Evolutionary conservation across 129 eudicot genomes (phyloP), one percentile per base, ranked within the genome.

Genomic region (Cynara cardunculus): DNA sequence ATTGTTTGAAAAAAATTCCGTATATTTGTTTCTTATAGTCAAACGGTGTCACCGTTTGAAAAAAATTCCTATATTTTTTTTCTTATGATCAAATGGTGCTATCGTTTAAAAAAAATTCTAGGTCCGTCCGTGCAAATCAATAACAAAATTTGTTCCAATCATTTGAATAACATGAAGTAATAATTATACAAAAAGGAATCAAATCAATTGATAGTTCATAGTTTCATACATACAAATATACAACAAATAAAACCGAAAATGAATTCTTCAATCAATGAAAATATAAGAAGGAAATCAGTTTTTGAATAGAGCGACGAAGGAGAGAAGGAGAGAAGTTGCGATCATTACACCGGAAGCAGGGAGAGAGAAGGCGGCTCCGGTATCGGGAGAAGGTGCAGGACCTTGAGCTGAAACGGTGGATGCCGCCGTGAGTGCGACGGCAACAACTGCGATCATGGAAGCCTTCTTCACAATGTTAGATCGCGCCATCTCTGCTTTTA

Each of bases 361-460:
- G 24, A 89, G 39, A n/a, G 90, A 89, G 82, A 75, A 85, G 2
- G 84, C 91, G 3, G 87, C 89, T 49, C 97, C 97, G 31, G 87
- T 89, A 10, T 87, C 90, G 5, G 91, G 93, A 12, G 91, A 80
- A 7, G 97, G 93, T 14, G 91, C 91, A 2, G 97, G 91, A 26
- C 88, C 93, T 66, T 88, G 89, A 19, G 86, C 86, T 16, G 73
- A 76, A 32, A 77, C 82, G 4, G 67, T 69, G 44, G 79, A 18
- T 5, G 86, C 67, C n/a, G 78, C 84, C 2, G 83, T 61, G 35
- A 80, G 28, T 44, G 67, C 67, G 10, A 81, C 88, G 59, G 76
- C 56, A n/a, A 35, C 83, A 2, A 84, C 56, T 6, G 30, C 76
- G 2, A 80, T 18, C 3, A 84, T 3, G 22, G 74, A 25, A 41